Conservation (phyloP, 1,284 basidiomycete species). For the Trichosporon faecale region DNA sequence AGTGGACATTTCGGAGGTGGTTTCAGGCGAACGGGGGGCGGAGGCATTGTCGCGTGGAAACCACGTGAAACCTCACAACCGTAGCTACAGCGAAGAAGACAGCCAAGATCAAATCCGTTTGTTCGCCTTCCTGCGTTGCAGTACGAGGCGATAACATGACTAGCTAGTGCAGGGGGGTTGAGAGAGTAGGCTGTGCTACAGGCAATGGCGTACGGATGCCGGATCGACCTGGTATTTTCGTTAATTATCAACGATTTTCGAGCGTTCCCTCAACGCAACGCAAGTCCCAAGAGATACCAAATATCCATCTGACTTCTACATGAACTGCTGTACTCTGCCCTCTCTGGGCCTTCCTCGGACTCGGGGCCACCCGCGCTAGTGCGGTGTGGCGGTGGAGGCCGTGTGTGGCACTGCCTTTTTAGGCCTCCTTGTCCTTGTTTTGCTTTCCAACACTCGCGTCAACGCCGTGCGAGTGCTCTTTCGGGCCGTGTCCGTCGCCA, state of each 20-base stretch:
- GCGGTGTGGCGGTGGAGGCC: not conserved
- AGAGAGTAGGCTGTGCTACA: no score
- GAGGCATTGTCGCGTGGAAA: not conserved
- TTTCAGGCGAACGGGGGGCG: not conserved
- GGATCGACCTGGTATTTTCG: no score
- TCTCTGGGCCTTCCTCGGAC: not conserved
- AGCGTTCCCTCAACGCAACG: no score
- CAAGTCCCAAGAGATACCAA: not conserved
- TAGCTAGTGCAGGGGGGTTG: no score
- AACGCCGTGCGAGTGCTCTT: not conserved
- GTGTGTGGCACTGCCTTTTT: not conserved
- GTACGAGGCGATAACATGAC: no score
- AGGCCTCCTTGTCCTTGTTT: not conserved
- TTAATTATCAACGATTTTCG: no score
- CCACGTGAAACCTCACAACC: not conserved
- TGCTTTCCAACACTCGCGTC: not conserved
- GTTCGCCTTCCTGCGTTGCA: no score
- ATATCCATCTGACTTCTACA: not conserved
- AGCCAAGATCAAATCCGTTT: no score
- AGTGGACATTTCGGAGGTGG: conserved; percentile 8
- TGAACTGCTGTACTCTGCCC: not conserved
- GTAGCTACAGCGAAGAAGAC: no score
- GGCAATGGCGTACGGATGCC: no score
- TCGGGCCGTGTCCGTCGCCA: not conserved
- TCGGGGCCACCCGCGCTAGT: not conserved